Percentiles rank a stretch among this genome's conserved stretches.
phyloP scores from a whole-genome alignment of 2,329 filamentous ascomycete genomes.

The Fusarium verticillioides region DNA sequence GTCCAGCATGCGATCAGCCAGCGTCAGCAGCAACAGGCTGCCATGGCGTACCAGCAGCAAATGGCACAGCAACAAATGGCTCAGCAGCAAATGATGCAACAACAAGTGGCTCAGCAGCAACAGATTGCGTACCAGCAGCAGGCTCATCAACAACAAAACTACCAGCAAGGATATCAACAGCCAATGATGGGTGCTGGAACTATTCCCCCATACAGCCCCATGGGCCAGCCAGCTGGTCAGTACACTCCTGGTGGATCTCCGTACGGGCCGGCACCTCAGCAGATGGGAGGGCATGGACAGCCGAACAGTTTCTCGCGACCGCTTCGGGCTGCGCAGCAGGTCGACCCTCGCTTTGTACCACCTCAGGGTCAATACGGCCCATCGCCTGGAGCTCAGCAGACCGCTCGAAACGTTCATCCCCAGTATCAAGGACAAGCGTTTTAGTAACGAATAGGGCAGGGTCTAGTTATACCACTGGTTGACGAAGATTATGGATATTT shows the following conservation, averaged over 20 bases:
- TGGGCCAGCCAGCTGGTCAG: slow-evolving; percentile 37
- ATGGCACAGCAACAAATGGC: slow-evolving; percentile 61
- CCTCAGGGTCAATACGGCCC: slow-evolving; percentile 48
- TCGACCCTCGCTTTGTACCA: slow-evolving; percentile 45
- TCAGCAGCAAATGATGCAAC: slow-evolving; percentile 42
- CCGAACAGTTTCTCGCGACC: slow-evolving; percentile 49
- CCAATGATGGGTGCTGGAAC: slow-evolving; percentile 43
- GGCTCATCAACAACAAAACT: slow-evolving; percentile 49
- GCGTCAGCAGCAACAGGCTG: slow-evolving; percentile 33
- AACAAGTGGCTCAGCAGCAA: slow-evolving; percentile 44
- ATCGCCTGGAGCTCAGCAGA: slow-evolving; percentile 29
- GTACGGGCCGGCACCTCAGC: slow-evolving; percentile 40
- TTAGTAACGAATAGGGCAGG: slow-evolving; percentile 27
- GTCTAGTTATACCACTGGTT: neutral
- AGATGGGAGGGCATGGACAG: slow-evolving; percentile 33
- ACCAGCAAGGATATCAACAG: slow-evolving; percentile 39
- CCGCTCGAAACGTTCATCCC: slow-evolving; percentile 40
- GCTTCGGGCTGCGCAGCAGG: slow-evolving; percentile 45
- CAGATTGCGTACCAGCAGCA: slow-evolving; percentile 60
- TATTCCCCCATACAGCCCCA: slow-evolving; percentile 41
- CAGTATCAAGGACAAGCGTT: slow-evolving; percentile 54
- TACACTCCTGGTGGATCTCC: slow-evolving; percentile 35
- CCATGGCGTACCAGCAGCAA: slow-evolving; percentile 51
- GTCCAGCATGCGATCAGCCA: slow-evolving; percentile 39
- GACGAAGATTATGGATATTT: slow-evolving; percentile 11